Conservation (phyloP, 2,329 filamentous ascomycete genomes). For the Pseudogymnoascus sp. region DNA sequence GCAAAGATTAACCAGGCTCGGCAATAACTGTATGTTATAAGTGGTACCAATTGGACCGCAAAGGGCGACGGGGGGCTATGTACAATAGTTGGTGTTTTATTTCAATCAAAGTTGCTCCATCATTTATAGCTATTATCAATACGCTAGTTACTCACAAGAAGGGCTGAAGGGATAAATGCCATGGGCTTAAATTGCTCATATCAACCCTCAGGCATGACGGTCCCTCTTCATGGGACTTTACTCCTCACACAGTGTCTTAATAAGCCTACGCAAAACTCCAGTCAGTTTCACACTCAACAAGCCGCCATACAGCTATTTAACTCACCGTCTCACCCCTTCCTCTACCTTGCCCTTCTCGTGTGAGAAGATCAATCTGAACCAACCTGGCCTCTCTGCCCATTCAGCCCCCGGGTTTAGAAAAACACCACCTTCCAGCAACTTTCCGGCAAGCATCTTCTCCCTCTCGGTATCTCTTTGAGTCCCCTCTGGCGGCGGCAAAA, state of each 20-base stretch:
- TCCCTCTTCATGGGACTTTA: background rate
- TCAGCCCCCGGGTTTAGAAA: slow-evolving; percentile 44
- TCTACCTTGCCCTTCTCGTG: slow-evolving; percentile 31
- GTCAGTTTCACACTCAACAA: background rate
- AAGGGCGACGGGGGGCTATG: no score
- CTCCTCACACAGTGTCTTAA: background rate
- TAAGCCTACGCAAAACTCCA: background rate
- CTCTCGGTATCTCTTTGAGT: slow-evolving; percentile 16
- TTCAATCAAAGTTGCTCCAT: background rate
- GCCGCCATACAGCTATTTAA: background rate
- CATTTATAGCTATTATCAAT: background rate
- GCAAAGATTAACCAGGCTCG: slow-evolving; percentile 20
- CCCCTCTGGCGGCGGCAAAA: slow-evolving; percentile 27
- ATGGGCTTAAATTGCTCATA: background rate
- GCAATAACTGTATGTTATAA: background rate
- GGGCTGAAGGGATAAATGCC: background rate
- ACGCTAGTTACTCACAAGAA: background rate
- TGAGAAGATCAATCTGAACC: slow-evolving; percentile 49
- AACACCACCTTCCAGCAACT: slow-evolving; percentile 40
- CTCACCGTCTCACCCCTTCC: slow-evolving; percentile 30
- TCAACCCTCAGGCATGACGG: background rate
- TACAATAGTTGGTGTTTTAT: no score
- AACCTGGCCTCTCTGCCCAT: slow-evolving; percentile 39
- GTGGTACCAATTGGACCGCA: no score
- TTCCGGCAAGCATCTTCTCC: slow-evolving; percentile 19